phyloP scores from a whole-genome alignment of 805 yeast genomes.

The Maudiozyma turicensis region DNA sequence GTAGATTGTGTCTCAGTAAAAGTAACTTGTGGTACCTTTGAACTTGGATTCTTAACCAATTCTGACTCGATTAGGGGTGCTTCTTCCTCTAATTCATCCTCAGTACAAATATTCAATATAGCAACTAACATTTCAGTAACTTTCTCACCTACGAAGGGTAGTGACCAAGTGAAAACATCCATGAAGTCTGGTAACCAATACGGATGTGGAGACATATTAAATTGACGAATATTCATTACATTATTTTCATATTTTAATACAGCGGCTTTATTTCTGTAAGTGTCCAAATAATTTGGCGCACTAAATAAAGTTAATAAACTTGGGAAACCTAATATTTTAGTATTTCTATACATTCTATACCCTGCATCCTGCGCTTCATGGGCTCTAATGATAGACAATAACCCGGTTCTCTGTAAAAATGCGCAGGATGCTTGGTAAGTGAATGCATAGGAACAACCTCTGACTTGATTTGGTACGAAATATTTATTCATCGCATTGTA shows the following conservation, averaged over 20 bases:
- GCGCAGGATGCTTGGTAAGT: constrained; percentile 74
- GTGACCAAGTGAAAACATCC: constrained; percentile 96
- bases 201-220: constrained; percentile 88
- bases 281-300: constrained; percentile 91
- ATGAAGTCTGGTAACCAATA: constrained; percentile 94
- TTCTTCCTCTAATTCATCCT: constrained; percentile 82
- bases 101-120: constrained; percentile 86
- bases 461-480: constrained; percentile 57
- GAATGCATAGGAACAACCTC: constrained; percentile 91
- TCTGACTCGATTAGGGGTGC: constrained; percentile 40
- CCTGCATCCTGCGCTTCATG: constrained; percentile 99
- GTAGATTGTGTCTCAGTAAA: neutral
- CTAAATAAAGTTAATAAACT: constrained; percentile 83
- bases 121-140: constrained; percentile 88
- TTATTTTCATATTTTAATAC: constrained; percentile 83
- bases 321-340: constrained; percentile 80
- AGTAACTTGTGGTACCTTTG: neutral
- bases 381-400: constrained; percentile 82
- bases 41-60: neutral
- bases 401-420: constrained; percentile 66
- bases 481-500: constrained; percentile 9
- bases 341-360: constrained; percentile 84
- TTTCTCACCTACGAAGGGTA: constrained; percentile 95
- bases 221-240: constrained; percentile 91
- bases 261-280: constrained; percentile 91